These are phyloP conservation scores for Phaeoacremonium minimum DNA, from an alignment of 2,329 filamentous ascomycete species.

Conservation along the genomic window DNA sequence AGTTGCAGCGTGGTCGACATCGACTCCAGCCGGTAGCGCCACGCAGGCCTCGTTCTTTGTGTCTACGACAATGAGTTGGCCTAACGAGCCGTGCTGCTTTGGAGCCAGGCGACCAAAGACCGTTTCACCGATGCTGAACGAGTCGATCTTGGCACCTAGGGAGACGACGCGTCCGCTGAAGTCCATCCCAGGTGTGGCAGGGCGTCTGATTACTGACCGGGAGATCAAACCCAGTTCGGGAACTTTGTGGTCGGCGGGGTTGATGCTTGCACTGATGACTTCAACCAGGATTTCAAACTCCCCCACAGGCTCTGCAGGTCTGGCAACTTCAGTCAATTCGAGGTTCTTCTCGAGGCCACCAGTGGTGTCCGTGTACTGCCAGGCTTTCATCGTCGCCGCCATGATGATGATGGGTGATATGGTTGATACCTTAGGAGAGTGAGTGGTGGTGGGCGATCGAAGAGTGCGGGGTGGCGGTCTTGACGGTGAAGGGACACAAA, in stretches of 20 bases:
- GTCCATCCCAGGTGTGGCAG: constrained; percentile 45
- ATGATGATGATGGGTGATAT: neutral
- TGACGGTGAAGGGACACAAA: no score
- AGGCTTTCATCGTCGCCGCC: constrained; percentile 45
- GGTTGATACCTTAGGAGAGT: no score
- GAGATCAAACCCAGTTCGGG: constrained; percentile 42
- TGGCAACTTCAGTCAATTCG: constrained; percentile 33
- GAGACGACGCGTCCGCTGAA: constrained; percentile 39
- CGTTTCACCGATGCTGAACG: constrained; percentile 30
- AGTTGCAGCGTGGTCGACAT: constrained; percentile 32
- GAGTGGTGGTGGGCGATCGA: no score
- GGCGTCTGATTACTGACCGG: constrained; percentile 29
- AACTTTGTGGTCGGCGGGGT: constrained; percentile 63
- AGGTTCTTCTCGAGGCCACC: constrained; percentile 51
- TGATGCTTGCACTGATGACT: constrained; percentile 49
- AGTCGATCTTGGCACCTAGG: constrained; percentile 19
- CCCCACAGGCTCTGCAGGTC: constrained; percentile 25
- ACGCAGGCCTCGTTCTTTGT: constrained; percentile 24
- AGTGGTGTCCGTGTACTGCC: constrained; percentile 44
- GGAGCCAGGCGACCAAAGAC: constrained; percentile 36
- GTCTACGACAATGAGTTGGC: constrained; percentile 31
- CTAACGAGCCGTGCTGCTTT: constrained; percentile 24
- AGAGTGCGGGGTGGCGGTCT: no score
- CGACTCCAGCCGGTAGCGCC: constrained; percentile 35
- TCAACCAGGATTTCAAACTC: constrained; percentile 39